These are phyloP conservation scores for Leucocoprinus birnbaumii DNA, from an alignment of 768 basidiomycete genomes.

Conservation along the genomic window DNA sequence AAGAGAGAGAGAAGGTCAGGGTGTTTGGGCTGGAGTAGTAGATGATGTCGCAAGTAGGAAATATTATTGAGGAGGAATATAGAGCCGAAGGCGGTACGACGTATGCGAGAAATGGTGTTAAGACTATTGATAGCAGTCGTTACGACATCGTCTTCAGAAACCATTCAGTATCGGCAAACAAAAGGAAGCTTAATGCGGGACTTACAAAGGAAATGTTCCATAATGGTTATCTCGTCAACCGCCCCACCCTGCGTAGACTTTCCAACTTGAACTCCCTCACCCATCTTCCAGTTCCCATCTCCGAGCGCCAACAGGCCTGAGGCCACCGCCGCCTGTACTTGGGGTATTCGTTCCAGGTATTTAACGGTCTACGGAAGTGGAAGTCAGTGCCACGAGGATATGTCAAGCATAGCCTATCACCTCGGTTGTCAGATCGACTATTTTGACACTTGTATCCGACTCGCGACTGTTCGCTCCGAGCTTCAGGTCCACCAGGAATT, in stretches of 20 bases:
- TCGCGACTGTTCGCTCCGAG: constrained; percentile 53
- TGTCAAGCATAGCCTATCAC: constrained; percentile 19
- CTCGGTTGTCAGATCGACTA: constrained; percentile 57
- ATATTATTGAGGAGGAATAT: constrained; percentile 83
- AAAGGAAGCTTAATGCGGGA: constrained; percentile 13
- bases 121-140: constrained; percentile 60
- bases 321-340: constrained; percentile 65
- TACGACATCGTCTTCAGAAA: constrained; percentile 65
- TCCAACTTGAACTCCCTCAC: constrained; percentile 23
- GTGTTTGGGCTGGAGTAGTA: constrained; percentile 51
- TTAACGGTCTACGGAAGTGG: constrained; percentile 49
- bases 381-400: constrained; percentile 2
- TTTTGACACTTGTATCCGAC: constrained; percentile 59
- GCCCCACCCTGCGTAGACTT: constrained; percentile 37
- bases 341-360: constrained; percentile 69
- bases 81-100: constrained; percentile 64
- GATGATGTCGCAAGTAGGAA: constrained; percentile 59
- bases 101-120: constrained; percentile 56
- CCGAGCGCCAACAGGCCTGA: constrained; percentile 68
- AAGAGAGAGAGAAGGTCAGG: constrained; percentile 47
- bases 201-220: constrained; percentile 78
- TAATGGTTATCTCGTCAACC: constrained; percentile 53
- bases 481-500: constrained; percentile 79
- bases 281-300: constrained; percentile 93
- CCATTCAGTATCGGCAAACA: constrained; percentile 1